Percentiles rank a stretch among this genome's conserved stretches.
Evolutionary conservation across 495 filamentous ascomycete genomes (phyloP).

Genomic region (Durotheca rogersii): DNA sequence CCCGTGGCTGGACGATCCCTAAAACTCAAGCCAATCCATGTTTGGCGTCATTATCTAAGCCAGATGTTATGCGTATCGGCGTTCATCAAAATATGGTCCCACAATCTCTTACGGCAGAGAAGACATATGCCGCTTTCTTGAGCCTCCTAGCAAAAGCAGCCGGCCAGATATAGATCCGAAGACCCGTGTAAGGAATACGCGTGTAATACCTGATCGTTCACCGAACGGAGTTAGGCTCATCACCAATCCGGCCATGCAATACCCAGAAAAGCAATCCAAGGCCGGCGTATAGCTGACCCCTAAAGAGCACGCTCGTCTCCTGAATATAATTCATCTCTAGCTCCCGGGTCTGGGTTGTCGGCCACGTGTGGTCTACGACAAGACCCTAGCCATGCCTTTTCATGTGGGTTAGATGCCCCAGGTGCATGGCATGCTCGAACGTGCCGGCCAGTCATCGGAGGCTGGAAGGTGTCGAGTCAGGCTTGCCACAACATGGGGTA

Average conservation of each 20-base stretch:
- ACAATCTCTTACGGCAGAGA: background rate
- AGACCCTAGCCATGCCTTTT: background rate
- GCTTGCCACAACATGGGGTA: conserved; percentile 21
- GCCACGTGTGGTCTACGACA: conserved; percentile 13
- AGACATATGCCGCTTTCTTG: background rate
- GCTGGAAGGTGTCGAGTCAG: conserved; percentile 9
- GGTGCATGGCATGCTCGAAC: too few species aligned
- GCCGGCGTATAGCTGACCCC: too few species aligned
- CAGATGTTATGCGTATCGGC: background rate
- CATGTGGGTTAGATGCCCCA: background rate
- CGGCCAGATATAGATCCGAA: conserved; percentile 4
- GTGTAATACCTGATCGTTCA: conserved; percentile 10
- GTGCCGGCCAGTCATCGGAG: conserved; percentile 18
- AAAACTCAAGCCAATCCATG: conserved; percentile 3
- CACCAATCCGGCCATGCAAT: conserved; percentile 4
- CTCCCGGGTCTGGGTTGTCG: background rate
- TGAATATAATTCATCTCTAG: too few species aligned
- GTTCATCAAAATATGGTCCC: background rate
- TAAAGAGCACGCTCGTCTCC: too few species aligned
- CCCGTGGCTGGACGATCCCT: background rate
- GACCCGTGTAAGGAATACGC: background rate
- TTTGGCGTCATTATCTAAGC: background rate
- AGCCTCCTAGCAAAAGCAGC: background rate
- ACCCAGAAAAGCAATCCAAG: background rate
- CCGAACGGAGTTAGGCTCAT: conserved; percentile 4